Base-by-base conservation (phyloP, 192 early-diverging fungal species). In the Coemansia sp. region DNA sequence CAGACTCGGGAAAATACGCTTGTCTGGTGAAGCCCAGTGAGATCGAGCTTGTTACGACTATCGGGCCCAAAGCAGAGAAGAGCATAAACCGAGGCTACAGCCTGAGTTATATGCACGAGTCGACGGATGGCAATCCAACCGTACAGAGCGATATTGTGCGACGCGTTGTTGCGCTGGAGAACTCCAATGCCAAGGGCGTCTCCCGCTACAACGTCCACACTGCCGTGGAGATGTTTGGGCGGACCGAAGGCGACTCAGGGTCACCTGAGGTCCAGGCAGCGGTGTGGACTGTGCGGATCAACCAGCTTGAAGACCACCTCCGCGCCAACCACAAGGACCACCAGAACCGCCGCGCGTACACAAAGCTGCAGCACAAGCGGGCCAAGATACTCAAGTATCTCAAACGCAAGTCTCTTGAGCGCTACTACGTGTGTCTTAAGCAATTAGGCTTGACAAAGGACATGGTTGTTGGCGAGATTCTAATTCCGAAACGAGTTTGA, bases 261-360 rank as follows among this genome's bases (percentile, higher is more conserved):
- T 93, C 90, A 64, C 80, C 93, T 6, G 93, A 94, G 74, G 96
- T 95, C 14, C 96, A 98, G 88, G 96, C 93, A 44, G 95, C 95
- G 2, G 83, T 96, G 30, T 87, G 93, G 78, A 94, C 92, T 22
- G 87, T 94, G 53, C 87, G 90, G 58, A 94, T 98, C 65, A 87
- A 93, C 60, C 90, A 93, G 59, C 83, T 98, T 68, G 65, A 88
- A 56, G 83, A 87, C 18, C 96, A 98, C 72, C 62, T 97, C 64
- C 72, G 84, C 49, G 81, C 83, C 28, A 84, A 93, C 76, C 83
- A 78, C 58, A 98, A 98, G 81, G 96, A 98, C 78, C 90, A 86
- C 67, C 90, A 91, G 62, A 96, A 90, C 81, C 92, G 94, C 67
- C 88, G 93, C 54, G 76, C 85, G 49, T 86, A 97, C 64, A 88